Percentiles rank a stretch among this genome's conserved stretches.
Evolutionary conservation across 2,329 filamentous ascomycete genomes (phyloP).

Genomic region (Celoporthe dispersa): DNA sequence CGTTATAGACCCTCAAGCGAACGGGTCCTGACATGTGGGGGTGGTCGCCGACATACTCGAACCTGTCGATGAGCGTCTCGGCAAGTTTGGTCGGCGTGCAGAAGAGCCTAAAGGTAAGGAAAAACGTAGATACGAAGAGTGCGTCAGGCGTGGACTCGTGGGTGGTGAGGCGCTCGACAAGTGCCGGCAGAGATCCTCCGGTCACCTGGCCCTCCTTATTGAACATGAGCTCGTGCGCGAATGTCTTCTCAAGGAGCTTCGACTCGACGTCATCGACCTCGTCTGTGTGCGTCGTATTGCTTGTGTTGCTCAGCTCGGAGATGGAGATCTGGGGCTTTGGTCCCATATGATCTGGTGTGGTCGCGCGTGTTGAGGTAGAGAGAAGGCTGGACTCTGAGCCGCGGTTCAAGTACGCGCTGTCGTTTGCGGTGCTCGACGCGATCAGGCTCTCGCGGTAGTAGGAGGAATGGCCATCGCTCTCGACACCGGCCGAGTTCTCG

Average conservation of each 20-base stretch:
- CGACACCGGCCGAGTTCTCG: constrained; percentile 49
- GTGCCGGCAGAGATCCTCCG: constrained; percentile 84
- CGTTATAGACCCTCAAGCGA: constrained; percentile 89
- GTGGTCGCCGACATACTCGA: constrained; percentile 86
- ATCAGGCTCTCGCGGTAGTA: constrained; percentile 72
- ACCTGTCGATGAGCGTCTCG: constrained; percentile 83
- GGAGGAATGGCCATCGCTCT: constrained; percentile 55
- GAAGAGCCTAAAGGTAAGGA: constrained; percentile 93
- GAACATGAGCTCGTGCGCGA: constrained; percentile 85
- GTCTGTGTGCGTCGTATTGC: constrained; percentile 70
- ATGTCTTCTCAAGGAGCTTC: constrained; percentile 88
- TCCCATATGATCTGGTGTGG: constrained; percentile 73
- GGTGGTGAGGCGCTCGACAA: constrained; percentile 93
- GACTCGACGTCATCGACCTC: constrained; percentile 80
- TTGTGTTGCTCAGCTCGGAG: constrained; percentile 69
- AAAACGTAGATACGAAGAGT: constrained; percentile 92
- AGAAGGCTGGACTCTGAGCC: constrained; percentile 81
- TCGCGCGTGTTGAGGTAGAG: constrained; percentile 85
- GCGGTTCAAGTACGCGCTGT: constrained; percentile 77
- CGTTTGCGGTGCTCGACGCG: constrained; percentile 76
- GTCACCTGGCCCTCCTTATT: constrained; percentile 96
- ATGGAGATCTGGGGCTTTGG: constrained; percentile 65
- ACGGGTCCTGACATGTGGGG: constrained; percentile 78
- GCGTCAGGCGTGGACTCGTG: constrained; percentile 92
- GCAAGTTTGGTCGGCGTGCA: constrained; percentile 80